A percentile compares a stretch with the other conserved stretches of the same genome.
Evolutionary conservation across 768 basidiomycete species (phyloP).

Genomic region (Lentinula edodes): DNA sequence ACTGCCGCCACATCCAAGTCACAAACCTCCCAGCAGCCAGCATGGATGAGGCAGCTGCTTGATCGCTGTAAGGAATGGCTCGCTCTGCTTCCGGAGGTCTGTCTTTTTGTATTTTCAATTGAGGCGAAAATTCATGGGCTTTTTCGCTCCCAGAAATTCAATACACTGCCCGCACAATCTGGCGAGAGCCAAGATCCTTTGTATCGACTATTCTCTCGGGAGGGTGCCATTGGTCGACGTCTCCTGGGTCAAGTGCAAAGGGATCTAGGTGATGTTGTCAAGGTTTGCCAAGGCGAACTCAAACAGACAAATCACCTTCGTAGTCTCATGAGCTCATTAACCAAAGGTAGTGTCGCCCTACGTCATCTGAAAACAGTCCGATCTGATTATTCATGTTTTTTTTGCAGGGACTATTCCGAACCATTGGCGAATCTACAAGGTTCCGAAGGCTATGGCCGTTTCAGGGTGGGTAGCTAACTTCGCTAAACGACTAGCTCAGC

Average conservation of each 20-base stretch:
- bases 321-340: slow-evolving; percentile 83
- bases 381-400: slow-evolving; percentile 10
- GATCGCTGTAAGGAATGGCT: slow-evolving; percentile 87
- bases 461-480: slow-evolving; percentile 85
- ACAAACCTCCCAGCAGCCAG: slow-evolving; percentile 72
- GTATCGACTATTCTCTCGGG: slow-evolving; percentile 83
- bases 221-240: slow-evolving; percentile 73
- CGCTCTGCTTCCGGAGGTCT: slow-evolving; percentile 64
- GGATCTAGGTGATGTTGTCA: slow-evolving; percentile 77
- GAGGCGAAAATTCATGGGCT: not conserved
- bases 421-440: slow-evolving; percentile 89
- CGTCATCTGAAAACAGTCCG: not conserved
- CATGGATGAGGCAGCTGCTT: slow-evolving; percentile 88
- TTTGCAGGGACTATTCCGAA: slow-evolving; percentile 74
- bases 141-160: slow-evolving; percentile 46
- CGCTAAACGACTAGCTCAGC: slow-evolving; percentile 72
- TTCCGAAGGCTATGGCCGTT: slow-evolving; percentile 74
- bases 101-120: not conserved
- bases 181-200: slow-evolving; percentile 79
- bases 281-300: slow-evolving; percentile 79
- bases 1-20: slow-evolving; percentile 52
- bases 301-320: slow-evolving; percentile 97
- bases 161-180: slow-evolving; percentile 56
- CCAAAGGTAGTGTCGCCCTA: slow-evolving; percentile 58
- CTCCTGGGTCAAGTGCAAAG: slow-evolving; percentile 74